phyloP scores from a whole-genome alignment of 129 eudicot genomes.

The Saussurea involucrata region DNA sequence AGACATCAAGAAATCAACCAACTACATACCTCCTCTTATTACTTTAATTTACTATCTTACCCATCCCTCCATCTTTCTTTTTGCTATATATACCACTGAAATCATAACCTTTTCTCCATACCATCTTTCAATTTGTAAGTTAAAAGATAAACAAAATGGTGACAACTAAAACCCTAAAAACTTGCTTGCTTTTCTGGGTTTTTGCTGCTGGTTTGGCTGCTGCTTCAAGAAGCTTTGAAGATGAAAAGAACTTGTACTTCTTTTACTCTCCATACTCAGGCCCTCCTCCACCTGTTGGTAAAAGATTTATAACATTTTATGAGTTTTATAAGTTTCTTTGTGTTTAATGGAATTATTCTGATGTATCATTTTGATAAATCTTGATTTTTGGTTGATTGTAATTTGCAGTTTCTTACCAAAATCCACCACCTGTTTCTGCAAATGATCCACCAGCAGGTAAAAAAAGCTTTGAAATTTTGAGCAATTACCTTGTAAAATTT shows the following conservation, averaged over 20 bases:
- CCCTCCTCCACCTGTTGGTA: constrained; percentile 27
- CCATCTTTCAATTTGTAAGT: neutral
- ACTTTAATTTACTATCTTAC: constrained; percentile 23
- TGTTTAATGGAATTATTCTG: neutral
- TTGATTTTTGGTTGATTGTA: neutral
- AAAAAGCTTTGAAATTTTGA: neutral
- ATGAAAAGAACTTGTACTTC: constrained; percentile 23
- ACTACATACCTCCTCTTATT: constrained; percentile 12
- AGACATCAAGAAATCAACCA: constrained; percentile 23
- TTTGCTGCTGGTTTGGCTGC: constrained; percentile 23
- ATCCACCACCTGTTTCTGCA: neutral
- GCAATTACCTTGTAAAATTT: neutral
- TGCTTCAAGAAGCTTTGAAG: constrained; percentile 20
- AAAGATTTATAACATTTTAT: neutral
- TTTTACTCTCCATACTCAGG: constrained; percentile 19
- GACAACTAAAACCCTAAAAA: constrained; percentile 21
- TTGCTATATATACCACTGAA: constrained; percentile 25
- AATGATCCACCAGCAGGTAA: neutral
- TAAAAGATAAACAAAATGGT: constrained; percentile 9
- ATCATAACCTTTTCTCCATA: constrained; percentile 12
- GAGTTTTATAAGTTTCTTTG: neutral
- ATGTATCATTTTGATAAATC: neutral
- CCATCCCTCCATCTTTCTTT: constrained; percentile 12
- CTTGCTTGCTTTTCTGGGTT: constrained; percentile 18
- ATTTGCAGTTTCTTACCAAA: neutral